Evolutionary conservation across 2,329 filamentous ascomycete genomes (phyloP), one percentile per base, ranked within the genome.

Genomic region (Pseudocercospora fijiensis): DNA sequence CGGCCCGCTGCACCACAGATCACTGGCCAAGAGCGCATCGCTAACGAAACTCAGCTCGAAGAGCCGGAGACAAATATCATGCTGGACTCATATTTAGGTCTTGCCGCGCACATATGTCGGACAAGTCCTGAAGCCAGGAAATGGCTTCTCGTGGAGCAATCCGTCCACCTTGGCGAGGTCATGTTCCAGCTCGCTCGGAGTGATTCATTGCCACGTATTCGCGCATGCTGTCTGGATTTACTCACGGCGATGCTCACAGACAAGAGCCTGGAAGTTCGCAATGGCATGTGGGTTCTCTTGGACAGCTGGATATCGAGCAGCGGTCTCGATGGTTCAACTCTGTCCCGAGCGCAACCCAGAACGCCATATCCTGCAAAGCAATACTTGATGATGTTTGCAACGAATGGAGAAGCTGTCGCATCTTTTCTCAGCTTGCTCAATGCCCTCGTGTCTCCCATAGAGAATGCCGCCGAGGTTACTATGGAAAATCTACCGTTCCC

Each of bases 31-130:
- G 69, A 73, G 51, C 71, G 65, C 24, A 52, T 37, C 18, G 43
- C 55, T 3, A 18, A 63, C 2, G 72, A 69, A 24, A 62, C 62
- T 24, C 65, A 71, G 16, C 63, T 91, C 65, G 92, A 96, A 27
- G 94, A 97, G 74, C 91, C 92, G 3, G 96, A 99, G 76, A 96
- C 91, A 45, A 88, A 90, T n/a, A 90, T 96, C 78, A 97, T 99
- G 91, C 83, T 99, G 27, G 92, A 97, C 74, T 94, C 92, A 70
- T 98, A 98, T 75, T 83, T 99, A 58, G 88, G 94, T 28, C 84
- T 99, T 4, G 90, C 96, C 71, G 87, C 91, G 3, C 92, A 96
- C 76, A 81, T 99, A 9, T 88, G 89, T 66, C 83, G 85, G 22
- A 87, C 94, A 73, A 96, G 91, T 72, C 82, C 85, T 63, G 80